Percentiles rank a stretch among this genome's conserved stretches.
phyloP scores from a whole-genome alignment of 2,329 filamentous ascomycete species.

The Botrytis elliptica region DNA sequence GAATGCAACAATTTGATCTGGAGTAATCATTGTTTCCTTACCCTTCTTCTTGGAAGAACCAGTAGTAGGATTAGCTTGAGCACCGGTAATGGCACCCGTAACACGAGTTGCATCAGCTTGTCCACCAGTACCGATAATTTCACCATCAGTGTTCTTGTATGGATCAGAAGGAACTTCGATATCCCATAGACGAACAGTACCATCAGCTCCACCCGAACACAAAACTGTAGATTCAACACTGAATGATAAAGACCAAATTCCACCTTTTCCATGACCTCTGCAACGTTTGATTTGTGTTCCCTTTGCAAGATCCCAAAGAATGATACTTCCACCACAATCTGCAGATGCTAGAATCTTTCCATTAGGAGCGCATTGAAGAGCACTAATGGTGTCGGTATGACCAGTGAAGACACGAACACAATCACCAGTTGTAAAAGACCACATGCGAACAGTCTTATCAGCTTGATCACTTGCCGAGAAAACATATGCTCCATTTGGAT shows the following conservation, averaged over 20 bases:
- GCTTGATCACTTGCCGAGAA: conserved; percentile 86
- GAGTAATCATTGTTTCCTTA: conserved; percentile 86
- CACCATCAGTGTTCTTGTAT: conserved; percentile 52
- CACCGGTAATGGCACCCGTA: conserved; percentile 35
- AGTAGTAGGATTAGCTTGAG: conserved; percentile 38
- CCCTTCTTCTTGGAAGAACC: conserved; percentile 65
- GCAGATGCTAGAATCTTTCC: conserved; percentile 90
- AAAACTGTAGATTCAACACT: conserved; percentile 89
- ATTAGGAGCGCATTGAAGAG: conserved; percentile 80
- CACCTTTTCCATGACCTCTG: conserved; percentile 88
- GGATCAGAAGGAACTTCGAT: conserved; percentile 70
- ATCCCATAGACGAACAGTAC: conserved; percentile 93
- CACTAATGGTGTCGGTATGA: conserved; percentile 82
- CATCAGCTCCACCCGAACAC: conserved; percentile 86
- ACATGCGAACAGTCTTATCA: conserved; percentile 94
- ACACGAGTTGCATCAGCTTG: conserved; percentile 53
- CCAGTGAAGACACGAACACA: conserved; percentile 91
- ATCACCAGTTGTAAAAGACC: conserved; percentile 83
- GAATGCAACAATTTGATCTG: conserved; percentile 93
- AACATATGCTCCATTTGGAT: conserved; percentile 89
- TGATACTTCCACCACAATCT: conserved; percentile 83
- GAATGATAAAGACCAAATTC: conserved; percentile 91
- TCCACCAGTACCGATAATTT: conserved; percentile 42
- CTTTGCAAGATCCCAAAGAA: conserved; percentile 90
- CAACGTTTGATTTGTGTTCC: conserved; percentile 87